Evolutionary conservation across 2,329 filamentous ascomycete species (phyloP).

Genomic region (Ascochyta lentis): DNA sequence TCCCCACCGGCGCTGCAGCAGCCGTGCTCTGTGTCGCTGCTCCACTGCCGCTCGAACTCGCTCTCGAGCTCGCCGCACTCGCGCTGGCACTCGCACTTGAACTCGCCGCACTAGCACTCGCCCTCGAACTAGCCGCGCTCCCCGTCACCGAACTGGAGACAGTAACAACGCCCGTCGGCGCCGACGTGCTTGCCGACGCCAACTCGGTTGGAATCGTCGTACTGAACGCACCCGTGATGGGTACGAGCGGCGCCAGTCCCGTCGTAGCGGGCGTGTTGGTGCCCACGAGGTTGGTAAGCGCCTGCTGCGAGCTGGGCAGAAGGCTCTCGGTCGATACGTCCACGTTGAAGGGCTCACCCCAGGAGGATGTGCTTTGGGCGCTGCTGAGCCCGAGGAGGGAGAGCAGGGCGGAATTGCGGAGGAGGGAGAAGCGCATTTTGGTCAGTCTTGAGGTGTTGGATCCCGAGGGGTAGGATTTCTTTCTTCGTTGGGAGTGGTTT

Average conservation of each 20-base stretch:
- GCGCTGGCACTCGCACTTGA: slow-evolving; percentile 4
- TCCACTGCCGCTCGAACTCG: slow-evolving; percentile 1
- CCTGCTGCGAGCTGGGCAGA: slow-evolving; percentile 6
- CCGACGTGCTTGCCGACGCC: not conserved
- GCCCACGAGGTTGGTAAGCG: slow-evolving; percentile 8
- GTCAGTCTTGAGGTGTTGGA: not conserved
- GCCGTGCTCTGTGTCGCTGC: slow-evolving; percentile 9
- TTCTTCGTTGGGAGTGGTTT: not conserved
- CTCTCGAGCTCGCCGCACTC: not conserved
- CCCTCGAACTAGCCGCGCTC: not conserved
- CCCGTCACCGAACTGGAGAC: not conserved
- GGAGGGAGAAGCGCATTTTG: slow-evolving; percentile 21
- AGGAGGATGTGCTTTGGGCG: slow-evolving; percentile 17
- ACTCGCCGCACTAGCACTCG: slow-evolving; percentile 2
- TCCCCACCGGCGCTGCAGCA: slow-evolving; percentile 11
- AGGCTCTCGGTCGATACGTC: slow-evolving; percentile 16
- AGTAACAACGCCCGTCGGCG: not conserved
- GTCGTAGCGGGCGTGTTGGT: slow-evolving; percentile 1
- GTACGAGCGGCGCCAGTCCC: not conserved
- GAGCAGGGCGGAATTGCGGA: slow-evolving; percentile 16
- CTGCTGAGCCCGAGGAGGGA: slow-evolving; percentile 21
- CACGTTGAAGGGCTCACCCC: slow-evolving; percentile 26
- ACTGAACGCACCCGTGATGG: slow-evolving; percentile 3
- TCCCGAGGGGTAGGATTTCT: not conserved
- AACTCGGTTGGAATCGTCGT: slow-evolving; percentile 7